Percentiles rank a stretch among this genome's conserved stretches.
Evolutionary conservation across 306 rosid genomes (phyloP).

Genomic region (Cucumis sativus): DNA sequence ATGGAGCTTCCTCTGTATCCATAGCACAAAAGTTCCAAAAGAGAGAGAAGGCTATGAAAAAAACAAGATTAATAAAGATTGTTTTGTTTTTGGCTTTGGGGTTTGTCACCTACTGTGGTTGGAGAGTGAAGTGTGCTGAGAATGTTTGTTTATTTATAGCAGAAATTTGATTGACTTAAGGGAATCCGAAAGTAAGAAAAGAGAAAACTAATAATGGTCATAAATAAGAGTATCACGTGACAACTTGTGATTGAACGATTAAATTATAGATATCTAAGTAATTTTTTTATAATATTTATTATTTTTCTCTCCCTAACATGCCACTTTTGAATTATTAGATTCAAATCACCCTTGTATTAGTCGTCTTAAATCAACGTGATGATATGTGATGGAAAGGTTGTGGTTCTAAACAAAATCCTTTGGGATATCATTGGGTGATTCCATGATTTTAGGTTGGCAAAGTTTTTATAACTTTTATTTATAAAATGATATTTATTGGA

Average conservation of each 20-base stretch:
- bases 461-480: not conserved
- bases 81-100: not conserved
- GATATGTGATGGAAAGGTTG: not conserved
- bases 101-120: constrained; percentile 8
- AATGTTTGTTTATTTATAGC: constrained; percentile 10
- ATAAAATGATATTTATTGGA: too few relatives aligned
- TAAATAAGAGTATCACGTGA: too few relatives aligned
- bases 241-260: too few relatives aligned
- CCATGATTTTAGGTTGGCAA: not conserved
- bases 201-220: not conserved
- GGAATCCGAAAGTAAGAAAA: constrained; percentile 18
- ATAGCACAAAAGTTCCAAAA: not conserved
- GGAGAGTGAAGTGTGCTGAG: constrained; percentile 9
- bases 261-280: too few relatives aligned
- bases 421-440: not conserved
- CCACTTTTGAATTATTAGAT: not conserved
- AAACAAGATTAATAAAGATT: not conserved
- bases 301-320: not conserved
- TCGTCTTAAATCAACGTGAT: not conserved
- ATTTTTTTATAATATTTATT: not conserved
- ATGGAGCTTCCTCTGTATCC: not conserved
- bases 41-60: not conserved
- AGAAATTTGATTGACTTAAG: constrained; percentile 22
- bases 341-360: not conserved
- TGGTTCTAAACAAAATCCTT: not conserved